Evolutionary conservation across 331 rosid species (phyloP).

Genomic region (Telfairia occidentalis): DNA sequence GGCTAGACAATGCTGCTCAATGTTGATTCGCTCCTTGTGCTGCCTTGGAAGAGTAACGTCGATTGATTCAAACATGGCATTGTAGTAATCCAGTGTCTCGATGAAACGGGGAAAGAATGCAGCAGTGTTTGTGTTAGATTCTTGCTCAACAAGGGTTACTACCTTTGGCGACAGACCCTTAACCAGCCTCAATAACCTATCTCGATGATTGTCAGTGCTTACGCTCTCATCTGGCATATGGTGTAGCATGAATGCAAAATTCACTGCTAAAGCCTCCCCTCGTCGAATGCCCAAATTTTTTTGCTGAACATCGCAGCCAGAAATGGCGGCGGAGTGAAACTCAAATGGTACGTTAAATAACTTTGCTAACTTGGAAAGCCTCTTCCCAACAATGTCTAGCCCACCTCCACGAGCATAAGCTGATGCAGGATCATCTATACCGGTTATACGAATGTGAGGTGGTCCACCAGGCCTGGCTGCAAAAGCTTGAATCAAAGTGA

Average conservation of each 20-base stretch:
- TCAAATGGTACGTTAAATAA: slow-evolving; percentile 69
- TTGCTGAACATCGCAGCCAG: slow-evolving; percentile 61
- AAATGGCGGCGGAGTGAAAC: slow-evolving; percentile 56
- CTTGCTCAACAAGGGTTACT: slow-evolving; percentile 95
- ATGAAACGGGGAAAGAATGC: slow-evolving; percentile 70
- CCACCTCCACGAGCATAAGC: slow-evolving; percentile 96
- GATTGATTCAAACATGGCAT: slow-evolving; percentile 86
- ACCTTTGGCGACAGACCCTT: slow-evolving; percentile 83
- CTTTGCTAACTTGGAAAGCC: slow-evolving; percentile 62
- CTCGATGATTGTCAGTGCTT: slow-evolving; percentile 73
- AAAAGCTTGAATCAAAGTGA: slow-evolving; percentile 87
- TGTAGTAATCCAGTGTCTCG: slow-evolving; percentile 65
- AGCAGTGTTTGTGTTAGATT: slow-evolving; percentile 77
- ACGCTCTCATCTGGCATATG: slow-evolving; percentile 97
- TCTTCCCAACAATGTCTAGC: slow-evolving; percentile 56
- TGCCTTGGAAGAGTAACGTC: slow-evolving; percentile 70
- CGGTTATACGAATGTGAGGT: slow-evolving; percentile 85
- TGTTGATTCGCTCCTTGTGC: slow-evolving; percentile 69
- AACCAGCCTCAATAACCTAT: slow-evolving; percentile 62
- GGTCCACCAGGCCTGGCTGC: slow-evolving; percentile 97
- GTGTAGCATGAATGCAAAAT: slow-evolving; percentile 86
- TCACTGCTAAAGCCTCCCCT: slow-evolving; percentile 81
- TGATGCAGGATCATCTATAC: slow-evolving; percentile 67
- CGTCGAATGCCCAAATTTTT: slow-evolving; percentile 43
- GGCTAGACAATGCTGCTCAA: slow-evolving; percentile 96